Conservation (phyloP, 352 stramenopile genomes). For the Paralagenidium karlingii region DNA sequence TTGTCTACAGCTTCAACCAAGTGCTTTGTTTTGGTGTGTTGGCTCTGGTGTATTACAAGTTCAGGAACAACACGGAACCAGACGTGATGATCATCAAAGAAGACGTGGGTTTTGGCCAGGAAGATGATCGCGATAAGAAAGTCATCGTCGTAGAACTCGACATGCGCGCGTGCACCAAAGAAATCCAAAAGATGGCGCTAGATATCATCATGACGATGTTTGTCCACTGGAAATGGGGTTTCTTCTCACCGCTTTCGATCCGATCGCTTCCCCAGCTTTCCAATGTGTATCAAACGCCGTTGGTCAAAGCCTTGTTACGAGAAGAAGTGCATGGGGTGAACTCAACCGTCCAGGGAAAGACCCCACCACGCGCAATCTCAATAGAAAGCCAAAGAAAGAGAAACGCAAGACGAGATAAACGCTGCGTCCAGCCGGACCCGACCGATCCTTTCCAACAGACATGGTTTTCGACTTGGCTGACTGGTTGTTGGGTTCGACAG, state of each 20-base stretch:
- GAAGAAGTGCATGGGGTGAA: slow-evolving; percentile 58
- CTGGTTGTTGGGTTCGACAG: no score
- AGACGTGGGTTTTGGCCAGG: slow-evolving; percentile 65
- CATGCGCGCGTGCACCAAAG: slow-evolving; percentile 53
- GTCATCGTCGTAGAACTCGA: slow-evolving; percentile 75
- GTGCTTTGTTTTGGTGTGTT: slow-evolving; percentile 44
- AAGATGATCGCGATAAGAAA: slow-evolving; percentile 63
- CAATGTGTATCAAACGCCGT: slow-evolving; percentile 43
- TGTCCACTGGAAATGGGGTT: slow-evolving; percentile 67
- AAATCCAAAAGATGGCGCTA: slow-evolving; percentile 65
- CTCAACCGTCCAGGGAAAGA: slow-evolving; percentile 62
- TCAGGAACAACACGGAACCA: slow-evolving; percentile 66
- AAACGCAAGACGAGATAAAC: no score
- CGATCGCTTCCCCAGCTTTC: slow-evolving; percentile 66
- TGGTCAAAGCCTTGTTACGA: slow-evolving; percentile 51
- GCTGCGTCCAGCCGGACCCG: no score
- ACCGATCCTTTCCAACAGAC: no score
- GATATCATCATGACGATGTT: slow-evolving; percentile 49
- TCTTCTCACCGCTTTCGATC: slow-evolving; percentile 71
- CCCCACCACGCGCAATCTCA: no score
- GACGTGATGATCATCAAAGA: slow-evolving; percentile 67
- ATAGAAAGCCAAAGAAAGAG: no score
- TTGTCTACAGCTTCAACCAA: slow-evolving; percentile 48
- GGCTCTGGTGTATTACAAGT: slow-evolving; percentile 43
- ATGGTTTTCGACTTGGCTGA: no score